Base-by-base conservation (phyloP, 257 asterid genomes). In the Solanum gracilifrons region DNA sequence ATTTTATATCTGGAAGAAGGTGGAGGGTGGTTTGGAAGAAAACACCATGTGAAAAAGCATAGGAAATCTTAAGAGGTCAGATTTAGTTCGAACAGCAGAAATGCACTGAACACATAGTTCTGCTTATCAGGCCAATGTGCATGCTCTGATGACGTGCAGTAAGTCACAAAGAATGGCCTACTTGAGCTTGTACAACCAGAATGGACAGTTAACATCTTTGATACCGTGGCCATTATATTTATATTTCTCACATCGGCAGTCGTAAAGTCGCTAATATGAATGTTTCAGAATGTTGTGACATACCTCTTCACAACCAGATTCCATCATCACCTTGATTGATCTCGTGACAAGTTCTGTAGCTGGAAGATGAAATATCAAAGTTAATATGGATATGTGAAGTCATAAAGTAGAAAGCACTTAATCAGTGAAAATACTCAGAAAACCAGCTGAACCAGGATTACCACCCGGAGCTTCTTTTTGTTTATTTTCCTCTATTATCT, bases 291-390 rank as follows among this genome's bases (percentile, higher is more conserved):
- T n/a, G 37, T 48, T 43, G 73, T 23, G 69, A 39, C 91, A 62
- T 91, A 95, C 99, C 98, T 96, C 99, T 92, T 96, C 98, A 76
- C 99, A 96, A 64, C 98, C 98, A 37, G 98, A 94, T 88, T 93
- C 95, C 98, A 95, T 94, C 98, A 96, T 96, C 86, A 92, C 95
- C 87, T 90, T 88, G 87, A 96, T 95, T 29, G 98, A 91, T 89
- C 96, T 90, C 8, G 95, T 89, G 74, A 96, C 99, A 39, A 96
- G 97, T 88, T 95, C 98, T 20, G 97, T 93, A 18, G 99, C 99
- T 95, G 97, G 90, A 90, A 87, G 12, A 36, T 18, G 72, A 85
- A 87, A 82, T 31, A 29, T 82, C 85, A 82, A 48, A 82, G 71
- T 10, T 31, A 10, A 31, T 31, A 82, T 0, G 41, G 6, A 80